Evolutionary conservation across 345 rosid genomes (phyloP).

Genomic region (Ailanthus altissimus): DNA sequence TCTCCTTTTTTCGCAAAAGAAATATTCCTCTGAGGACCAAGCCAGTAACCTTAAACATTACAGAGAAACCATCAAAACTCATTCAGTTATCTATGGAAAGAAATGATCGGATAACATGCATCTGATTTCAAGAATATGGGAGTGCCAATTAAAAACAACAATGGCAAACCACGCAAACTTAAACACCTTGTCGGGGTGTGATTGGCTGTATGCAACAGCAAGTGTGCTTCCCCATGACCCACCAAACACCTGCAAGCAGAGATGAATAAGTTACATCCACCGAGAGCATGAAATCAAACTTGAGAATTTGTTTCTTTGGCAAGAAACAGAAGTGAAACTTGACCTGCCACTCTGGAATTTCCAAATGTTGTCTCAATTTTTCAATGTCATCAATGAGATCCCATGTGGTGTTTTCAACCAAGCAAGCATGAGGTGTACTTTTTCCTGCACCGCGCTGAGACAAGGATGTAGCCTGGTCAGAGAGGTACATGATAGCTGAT

Average conservation of each 20-base stretch:
- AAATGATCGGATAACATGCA: not conserved
- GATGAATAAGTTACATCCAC: constrained; percentile 8
- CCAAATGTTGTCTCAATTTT: constrained; percentile 74
- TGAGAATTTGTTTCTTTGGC: not conserved
- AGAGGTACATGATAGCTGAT: not conserved
- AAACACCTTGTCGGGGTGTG: constrained; percentile 80
- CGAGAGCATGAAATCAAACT: not conserved
- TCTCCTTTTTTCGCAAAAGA: constrained; percentile 88
- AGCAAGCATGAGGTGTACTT: constrained; percentile 97
- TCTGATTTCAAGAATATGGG: constrained; percentile 4
- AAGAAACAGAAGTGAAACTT: not conserved
- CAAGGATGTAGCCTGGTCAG: constrained; percentile 12
- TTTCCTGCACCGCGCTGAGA: constrained; percentile 88
- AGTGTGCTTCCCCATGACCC: constrained; percentile 99
- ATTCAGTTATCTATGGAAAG: constrained; percentile 6
- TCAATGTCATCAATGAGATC: constrained; percentile 84
- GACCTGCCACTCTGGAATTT: constrained; percentile 95
- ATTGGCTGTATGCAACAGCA: constrained; percentile 83
- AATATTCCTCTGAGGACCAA: constrained; percentile 90
- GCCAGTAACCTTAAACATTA: constrained; percentile 67
- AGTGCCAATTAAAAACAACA: constrained; percentile 12
- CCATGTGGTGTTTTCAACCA: constrained; percentile 91
- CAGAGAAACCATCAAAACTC: constrained; percentile 11
- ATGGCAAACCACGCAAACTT: constrained; percentile 3
- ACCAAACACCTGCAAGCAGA: constrained; percentile 70